Evolutionary conservation across 2,329 filamentous ascomycete species (phyloP), one percentile per base, ranked within the genome.

Genomic region (Claviceps quebecensis): DNA sequence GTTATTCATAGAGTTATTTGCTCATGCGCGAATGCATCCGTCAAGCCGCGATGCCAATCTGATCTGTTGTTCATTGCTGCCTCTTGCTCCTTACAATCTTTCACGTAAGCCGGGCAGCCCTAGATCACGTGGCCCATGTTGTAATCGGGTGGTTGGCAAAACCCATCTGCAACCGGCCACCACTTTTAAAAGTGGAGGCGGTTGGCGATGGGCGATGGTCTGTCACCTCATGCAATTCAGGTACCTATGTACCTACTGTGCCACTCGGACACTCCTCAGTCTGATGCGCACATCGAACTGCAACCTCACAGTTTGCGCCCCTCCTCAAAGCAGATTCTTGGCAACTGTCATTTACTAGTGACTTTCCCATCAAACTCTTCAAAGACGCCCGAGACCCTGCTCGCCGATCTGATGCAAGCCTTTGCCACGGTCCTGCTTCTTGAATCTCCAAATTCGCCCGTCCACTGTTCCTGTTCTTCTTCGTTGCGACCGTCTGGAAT

Each of bases 341-440:
- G 64, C 65, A 61, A 61, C 62, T 61, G 62, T 65, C 65, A 67
- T 67, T 66, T 68, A 63, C 61, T 69, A 69, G 65, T 62, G 62
- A 65, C 64, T 61, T 61, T 63, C 65, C 63, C 61, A 26, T 45
- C 40, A 40, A 50, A 48, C 9, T 48, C 48, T 49, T 38, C 58
- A 59, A 29, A 40, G 49, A 50, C 47, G 45, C 50, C 36, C 52
- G 59, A 61, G 62, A 47, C 48, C 29, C 47, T 47, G 47, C 40
- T 26, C 1, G 17, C 14, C 7, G 39, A 43, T 49, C 26, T n/a
- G 48, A 17, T 23, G 13, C 47, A 23, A 37, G 26, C 38, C 38
- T 43, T 38, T 48, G 36, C 38, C 34, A 29, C 2, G 2, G 22
- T 4, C 5, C 23, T 34, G 19, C n/a, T n/a, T 22, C 14, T 45